Conservation (phyloP, 2,329 filamentous ascomycete genomes). For the Ceratocystis colombiana region DNA sequence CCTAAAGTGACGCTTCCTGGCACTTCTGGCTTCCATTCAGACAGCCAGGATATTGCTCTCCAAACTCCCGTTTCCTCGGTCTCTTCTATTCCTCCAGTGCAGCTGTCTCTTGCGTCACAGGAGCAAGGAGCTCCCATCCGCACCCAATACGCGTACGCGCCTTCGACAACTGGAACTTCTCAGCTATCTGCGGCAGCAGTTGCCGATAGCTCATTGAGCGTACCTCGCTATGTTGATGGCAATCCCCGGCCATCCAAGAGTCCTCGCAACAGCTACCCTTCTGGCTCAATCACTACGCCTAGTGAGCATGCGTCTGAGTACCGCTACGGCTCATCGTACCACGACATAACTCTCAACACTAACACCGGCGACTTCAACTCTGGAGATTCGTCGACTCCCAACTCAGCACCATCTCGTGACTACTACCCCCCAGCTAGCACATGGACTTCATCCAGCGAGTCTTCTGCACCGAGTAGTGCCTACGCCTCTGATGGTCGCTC, state of each 20-base stretch:
- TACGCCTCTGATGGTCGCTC: slow-evolving; percentile 31
- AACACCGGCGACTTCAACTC: slow-evolving; percentile 27
- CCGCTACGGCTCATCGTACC: slow-evolving; percentile 44
- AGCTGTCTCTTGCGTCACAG: slow-evolving; percentile 38
- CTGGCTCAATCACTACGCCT: slow-evolving; percentile 40
- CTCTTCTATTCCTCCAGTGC: slow-evolving; percentile 37
- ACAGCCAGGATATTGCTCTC: slow-evolving; percentile 45
- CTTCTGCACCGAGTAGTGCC: slow-evolving; percentile 18
- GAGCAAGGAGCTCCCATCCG: slow-evolving; percentile 43
- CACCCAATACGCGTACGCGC: slow-evolving; percentile 47
- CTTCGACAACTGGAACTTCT: slow-evolving; percentile 41
- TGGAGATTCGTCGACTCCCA: slow-evolving; percentile 30
- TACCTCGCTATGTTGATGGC: slow-evolving; percentile 48
- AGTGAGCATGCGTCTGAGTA: slow-evolving; percentile 46
- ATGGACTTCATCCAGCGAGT: slow-evolving; percentile 35
- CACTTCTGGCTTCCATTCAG: slow-evolving; percentile 39
- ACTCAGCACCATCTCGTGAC: slow-evolving; percentile 36
- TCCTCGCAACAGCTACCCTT: slow-evolving; percentile 47
- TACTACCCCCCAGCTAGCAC: slow-evolving; percentile 45
- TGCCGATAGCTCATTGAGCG: slow-evolving; percentile 41
- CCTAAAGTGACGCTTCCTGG: slow-evolving; percentile 45
- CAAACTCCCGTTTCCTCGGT: slow-evolving; percentile 32
- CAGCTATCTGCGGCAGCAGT: slow-evolving; percentile 39
- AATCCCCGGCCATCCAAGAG: slow-evolving; percentile 48
- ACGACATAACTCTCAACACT: slow-evolving; percentile 31